phyloP scores from a whole-genome alignment of 2,329 filamentous ascomycete genomes.

The Volutella citrinella region DNA sequence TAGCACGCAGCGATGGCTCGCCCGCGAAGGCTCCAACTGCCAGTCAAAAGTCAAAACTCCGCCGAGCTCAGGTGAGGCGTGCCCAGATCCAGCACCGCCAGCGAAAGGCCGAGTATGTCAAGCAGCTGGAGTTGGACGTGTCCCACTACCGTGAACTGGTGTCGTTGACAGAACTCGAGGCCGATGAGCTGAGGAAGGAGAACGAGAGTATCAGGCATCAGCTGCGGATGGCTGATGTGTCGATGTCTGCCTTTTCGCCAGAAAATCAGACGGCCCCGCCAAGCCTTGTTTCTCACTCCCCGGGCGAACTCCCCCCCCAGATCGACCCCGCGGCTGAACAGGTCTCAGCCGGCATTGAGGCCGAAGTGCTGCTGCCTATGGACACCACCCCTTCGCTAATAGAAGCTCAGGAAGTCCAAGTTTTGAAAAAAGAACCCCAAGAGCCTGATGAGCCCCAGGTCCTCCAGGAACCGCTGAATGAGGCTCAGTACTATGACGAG shows the following conservation, averaged over 20 bases:
- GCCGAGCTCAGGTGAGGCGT: conserved; percentile 50
- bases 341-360: too few species aligned
- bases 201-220: conserved; percentile 42
- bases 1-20: conserved; percentile 13
- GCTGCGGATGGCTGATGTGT: too few species aligned
- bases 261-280: too few species aligned
- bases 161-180: conserved; percentile 38
- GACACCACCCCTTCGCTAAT: too few species aligned
- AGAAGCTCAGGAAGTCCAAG: too few species aligned
- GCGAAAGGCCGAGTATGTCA: conserved; percentile 54
- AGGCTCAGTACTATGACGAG: conserved; percentile 29
- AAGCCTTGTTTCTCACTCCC: too few species aligned
- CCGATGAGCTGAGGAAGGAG: conserved; percentile 33
- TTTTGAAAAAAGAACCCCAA: too few species aligned
- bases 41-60: conserved; percentile 41
- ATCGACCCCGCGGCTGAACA: too few species aligned
- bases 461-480: conserved; percentile 1
- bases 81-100: conserved; percentile 55
- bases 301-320: too few species aligned
- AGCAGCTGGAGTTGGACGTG: conserved; percentile 51
- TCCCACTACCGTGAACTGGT: conserved; percentile 46
- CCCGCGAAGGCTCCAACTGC: conserved; percentile 16
- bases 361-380: too few species aligned
- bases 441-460: conserved; percentile 1
- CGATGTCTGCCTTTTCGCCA: too few species aligned